Evolutionary conservation across 805 yeast species (phyloP).

Genomic region (Saccharomycopsis babjevae): DNA sequence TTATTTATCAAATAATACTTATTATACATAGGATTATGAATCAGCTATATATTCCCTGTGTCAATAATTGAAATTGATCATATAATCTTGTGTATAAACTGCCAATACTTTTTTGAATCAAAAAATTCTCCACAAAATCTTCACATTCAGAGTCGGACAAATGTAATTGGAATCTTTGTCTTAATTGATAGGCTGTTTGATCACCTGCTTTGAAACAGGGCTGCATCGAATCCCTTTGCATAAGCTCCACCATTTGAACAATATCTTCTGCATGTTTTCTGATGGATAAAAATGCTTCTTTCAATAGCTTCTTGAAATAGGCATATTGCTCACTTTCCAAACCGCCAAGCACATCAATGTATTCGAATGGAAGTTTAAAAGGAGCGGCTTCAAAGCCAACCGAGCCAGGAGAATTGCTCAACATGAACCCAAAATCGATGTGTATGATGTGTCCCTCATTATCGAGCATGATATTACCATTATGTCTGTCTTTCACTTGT

Average conservation of each 20-base stretch:
- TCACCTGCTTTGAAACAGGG: conserved; percentile 91
- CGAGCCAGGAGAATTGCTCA: conserved; percentile 93
- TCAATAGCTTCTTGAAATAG: conserved; percentile 52
- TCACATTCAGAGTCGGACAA: conserved; percentile 65
- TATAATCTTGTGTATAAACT: conserved; percentile 85
- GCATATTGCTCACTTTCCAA: conserved; percentile 47
- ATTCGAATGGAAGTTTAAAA: conserved; percentile 83
- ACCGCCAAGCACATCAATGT: conserved; percentile 84
- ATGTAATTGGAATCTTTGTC: conserved; percentile 74
- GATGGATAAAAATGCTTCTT: conserved; percentile 62
- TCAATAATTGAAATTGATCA: conserved; percentile 88
- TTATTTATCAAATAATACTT: background rate
- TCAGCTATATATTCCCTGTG: conserved; percentile 85
- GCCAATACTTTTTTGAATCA: conserved; percentile 76
- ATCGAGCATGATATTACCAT: conserved; percentile 95
- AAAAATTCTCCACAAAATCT: conserved; percentile 60
- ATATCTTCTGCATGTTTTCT: conserved; percentile 67
- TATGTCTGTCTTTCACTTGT: conserved; percentile 93
- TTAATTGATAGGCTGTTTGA: conserved; percentile 65
- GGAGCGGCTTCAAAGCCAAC: conserved; percentile 98
- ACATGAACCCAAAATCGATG: conserved; percentile 89
- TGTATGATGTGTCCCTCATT: conserved; percentile 91
- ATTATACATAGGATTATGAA: conserved; percentile 3
- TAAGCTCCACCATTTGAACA: conserved; percentile 76
- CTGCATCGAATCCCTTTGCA: conserved; percentile 82